Evolutionary conservation across 1,284 basidiomycete species (phyloP).

Genomic region (Fomes fomentarius): DNA sequence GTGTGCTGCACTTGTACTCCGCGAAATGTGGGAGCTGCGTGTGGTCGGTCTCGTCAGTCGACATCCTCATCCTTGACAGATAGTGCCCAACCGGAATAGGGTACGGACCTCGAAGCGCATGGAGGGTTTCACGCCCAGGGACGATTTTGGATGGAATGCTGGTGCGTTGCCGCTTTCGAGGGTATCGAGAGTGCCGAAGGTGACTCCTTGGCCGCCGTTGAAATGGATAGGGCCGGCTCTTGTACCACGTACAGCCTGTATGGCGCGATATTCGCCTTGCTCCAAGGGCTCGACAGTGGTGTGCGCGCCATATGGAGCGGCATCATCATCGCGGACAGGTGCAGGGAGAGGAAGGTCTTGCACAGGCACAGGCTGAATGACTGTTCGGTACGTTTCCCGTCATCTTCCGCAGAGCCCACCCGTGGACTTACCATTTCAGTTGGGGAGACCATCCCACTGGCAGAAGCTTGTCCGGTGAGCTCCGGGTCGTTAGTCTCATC

Average conservation of each 20-base stretch:
- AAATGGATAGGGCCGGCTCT: background rate
- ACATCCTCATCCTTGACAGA: background rate
- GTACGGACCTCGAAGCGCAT: constrained; percentile 3
- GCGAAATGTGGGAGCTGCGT: background rate
- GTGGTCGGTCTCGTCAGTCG: background rate
- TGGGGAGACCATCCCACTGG: too few species aligned
- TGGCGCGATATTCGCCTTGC: background rate
- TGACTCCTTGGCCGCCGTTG: background rate
- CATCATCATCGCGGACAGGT: too few species aligned
- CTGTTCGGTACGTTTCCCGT: too few species aligned
- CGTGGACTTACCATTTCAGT: too few species aligned
- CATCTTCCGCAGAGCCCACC: too few species aligned
- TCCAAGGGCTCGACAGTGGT: background rate
- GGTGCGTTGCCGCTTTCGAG: background rate
- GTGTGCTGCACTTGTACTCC: too few species aligned
- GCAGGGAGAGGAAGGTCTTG: too few species aligned
- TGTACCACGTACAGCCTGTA: background rate
- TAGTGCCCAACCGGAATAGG: too few species aligned
- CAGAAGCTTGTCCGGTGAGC: too few species aligned
- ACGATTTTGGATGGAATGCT: background rate
- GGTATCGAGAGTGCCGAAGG: background rate
- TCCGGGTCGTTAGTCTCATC: too few species aligned
- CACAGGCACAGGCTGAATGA: too few species aligned
- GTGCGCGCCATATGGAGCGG: background rate
- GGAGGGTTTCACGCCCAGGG: constrained; percentile 2